Evolutionary conservation across 768 basidiomycete species (phyloP), one percentile per base, ranked within the genome.

Genomic region (Kondoa malvinella): DNA sequence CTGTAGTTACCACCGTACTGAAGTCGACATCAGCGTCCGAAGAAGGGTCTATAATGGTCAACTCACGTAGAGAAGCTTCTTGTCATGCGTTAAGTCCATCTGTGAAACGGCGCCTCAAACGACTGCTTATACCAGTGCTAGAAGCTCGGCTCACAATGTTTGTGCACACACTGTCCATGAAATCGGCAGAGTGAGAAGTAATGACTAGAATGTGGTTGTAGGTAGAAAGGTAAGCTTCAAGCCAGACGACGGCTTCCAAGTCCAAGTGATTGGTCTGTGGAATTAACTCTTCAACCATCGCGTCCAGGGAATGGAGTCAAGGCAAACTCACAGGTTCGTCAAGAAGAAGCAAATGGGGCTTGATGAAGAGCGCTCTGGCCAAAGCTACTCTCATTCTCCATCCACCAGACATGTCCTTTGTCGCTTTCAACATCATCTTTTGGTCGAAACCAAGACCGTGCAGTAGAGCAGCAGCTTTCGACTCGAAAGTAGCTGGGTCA

Each of bases 341-440:
- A 72, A 99, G 85, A 34, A 99, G 81, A 34, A 97, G 82, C 29
- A 99, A 79, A 80, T 99, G 95, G 3, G 94, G 94, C 78, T 92
- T 96, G 78, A 99, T 80, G 78, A 97, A 96, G 56, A 99, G 82
- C 0, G 94, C 94, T 61, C 94, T 83, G 34, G 94, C 94, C 50
- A 99, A 86, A 16, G 94, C 88, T 66, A 99, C 94, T 77, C 94
- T 85, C 94, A 99, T 99, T 64, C 94, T 84, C 94, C 94, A 99
- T 74, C 94, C 94, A 83, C 94, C 94, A 74, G 85, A 87, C 94
- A 99, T 99, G 77, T 99, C 94, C 79, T 90, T 94, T 32, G 94
- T 99, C 2, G 92, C 87, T 78, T 87, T 88, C 77, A 83, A 83
- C 92, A 97, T 95, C 94, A 97, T 97, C 66, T 80, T 76, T 73